Conservation (phyloP, 768 basidiomycete genomes). For the Paxillus rubicundulus region DNA sequence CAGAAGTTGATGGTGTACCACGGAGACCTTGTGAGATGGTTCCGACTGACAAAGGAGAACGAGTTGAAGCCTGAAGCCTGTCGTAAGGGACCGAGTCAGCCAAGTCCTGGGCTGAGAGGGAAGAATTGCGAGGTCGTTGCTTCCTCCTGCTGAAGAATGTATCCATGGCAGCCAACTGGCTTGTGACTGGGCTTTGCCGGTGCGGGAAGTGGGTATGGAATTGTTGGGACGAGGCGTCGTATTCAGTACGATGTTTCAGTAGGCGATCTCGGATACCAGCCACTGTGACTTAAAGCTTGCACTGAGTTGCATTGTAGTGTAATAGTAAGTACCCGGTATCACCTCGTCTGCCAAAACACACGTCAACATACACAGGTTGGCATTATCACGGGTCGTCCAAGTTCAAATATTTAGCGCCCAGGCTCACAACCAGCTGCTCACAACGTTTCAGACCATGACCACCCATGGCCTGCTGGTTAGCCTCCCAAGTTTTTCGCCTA, state of each 20-base stretch:
- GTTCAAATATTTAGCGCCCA: too few species aligned
- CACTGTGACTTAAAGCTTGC: too few species aligned
- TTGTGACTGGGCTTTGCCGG: constrained; percentile 11
- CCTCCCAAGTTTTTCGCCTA: too few species aligned
- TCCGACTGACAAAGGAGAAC: constrained; percentile 57
- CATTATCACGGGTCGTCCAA: neutral
- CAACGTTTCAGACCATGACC: neutral
- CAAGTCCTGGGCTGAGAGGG: constrained; percentile 58
- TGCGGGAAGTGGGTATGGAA: neutral
- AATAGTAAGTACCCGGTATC: neutral
- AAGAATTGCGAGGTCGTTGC: constrained; percentile 56
- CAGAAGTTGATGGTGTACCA: constrained; percentile 30
- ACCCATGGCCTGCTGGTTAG: neutral
- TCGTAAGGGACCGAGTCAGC: constrained; percentile 75
- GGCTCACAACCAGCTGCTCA: neutral
- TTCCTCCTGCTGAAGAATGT: constrained; percentile 66
- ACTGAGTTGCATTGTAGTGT: too few species aligned
- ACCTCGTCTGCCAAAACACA: constrained; percentile 16
- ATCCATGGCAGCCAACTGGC: constrained; percentile 47
- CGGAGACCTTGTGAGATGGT: constrained; percentile 55
- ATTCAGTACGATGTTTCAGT: neutral
- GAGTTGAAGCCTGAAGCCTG: constrained; percentile 54
- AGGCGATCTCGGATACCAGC: neutral
- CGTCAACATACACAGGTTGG: constrained; percentile 16
- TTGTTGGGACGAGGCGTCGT: too few species aligned